Evolutionary conservation across 2,329 filamentous ascomycete genomes (phyloP), one percentile per base, ranked within the genome.

Genomic region (Chaetomium olivaceum): DNA sequence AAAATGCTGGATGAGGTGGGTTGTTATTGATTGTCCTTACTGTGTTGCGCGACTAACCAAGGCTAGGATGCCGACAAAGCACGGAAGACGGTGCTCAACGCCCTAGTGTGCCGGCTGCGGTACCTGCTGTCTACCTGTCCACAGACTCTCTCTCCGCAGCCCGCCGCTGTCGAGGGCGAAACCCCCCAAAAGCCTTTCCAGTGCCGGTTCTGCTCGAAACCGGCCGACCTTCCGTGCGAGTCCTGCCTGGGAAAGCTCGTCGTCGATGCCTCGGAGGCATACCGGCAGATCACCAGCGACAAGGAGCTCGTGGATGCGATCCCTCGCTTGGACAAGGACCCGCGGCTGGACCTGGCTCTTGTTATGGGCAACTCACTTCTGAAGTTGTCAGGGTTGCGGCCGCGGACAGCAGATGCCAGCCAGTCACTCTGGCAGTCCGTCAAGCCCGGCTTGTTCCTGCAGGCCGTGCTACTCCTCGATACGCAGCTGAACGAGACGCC

Each of bases 401-500:
- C 66, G 1, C 55, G 57, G 16, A 33, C 67, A 8, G 33, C 65
- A 39, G 65, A 62, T 2, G 50, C 65, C 3, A 43, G 62, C 3
- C 65, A 58, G 6, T 60, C 71, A 11, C 67, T 72, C 1, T 60
- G 74, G 46, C 66, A 69, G 7, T 65, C 63, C 48, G 67, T 73
- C 2, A 67, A 79, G 25, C 63, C 74, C 0, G 65, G 72, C 4
- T 67, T 74, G 11, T 76, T 86, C 21, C 73, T 87, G 0, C 82
- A 82, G 55, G 85, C 84, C 0, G 74, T 82, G 1, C 65, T 81
- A 0, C 73, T 87, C 4, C 77, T 87, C 0, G 83, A 86, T 36
- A 76, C 80, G 14, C 83, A 85, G 64, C 76, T 82, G 5, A 73
- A 73, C n/a, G 72, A 75, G 58, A 79, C 78, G 0, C 80, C 82